Evolutionary conservation across 495 filamentous ascomycete species (phyloP), one percentile per base, ranked within the genome.

Genomic region (Neurospora pannonica): DNA sequence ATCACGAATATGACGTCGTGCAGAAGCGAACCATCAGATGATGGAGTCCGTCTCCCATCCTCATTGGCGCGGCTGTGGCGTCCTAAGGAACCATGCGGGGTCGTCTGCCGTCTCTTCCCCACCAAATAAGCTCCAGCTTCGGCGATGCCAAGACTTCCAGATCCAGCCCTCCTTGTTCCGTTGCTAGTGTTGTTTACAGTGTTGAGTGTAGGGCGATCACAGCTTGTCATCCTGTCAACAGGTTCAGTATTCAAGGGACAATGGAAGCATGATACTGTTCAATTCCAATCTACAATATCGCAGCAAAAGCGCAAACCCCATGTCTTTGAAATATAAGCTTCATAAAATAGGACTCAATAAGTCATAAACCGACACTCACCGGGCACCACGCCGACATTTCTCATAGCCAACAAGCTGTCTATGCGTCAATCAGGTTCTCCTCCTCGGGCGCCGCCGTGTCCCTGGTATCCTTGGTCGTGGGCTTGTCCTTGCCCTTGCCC

Each of bases 401-500:
- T 34, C 42, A 24, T 17, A n/a, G 13, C 38, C n/a, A 21, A 39
- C 54, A 67, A 4, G 28, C 15, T 37, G 39, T 73, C 84, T 82
- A 90, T 75, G 88, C 87, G 74, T 94, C 92, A 76, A 94, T 91
- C 75, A 94, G 83, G 81, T 91, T 91, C 83, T 86, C 87, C 79
- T 90, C 87, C 77, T 88, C 82, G 69, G 84, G 82, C 62, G 81
- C 80, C 76, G 84, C 81, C 75, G 85, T 87, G 54, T 86, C 86
- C 74, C 84, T 84, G 46, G 86, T 85, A 78, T 89, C 89, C 75
- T 95, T 92, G 86, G 77, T 80, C 69, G 78, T 71, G 62, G 85
- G 86, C 77, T 87, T 88, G 54, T 82, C 86, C 81, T 89, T 89
- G 36, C 86, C 88, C 84, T 91, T 90, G 72, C 89, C 83, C 74